These are phyloP conservation scores for Solioccasus polychromus DNA, from an alignment of 768 basidiomycete genomes.

Conservation along the genomic window DNA sequence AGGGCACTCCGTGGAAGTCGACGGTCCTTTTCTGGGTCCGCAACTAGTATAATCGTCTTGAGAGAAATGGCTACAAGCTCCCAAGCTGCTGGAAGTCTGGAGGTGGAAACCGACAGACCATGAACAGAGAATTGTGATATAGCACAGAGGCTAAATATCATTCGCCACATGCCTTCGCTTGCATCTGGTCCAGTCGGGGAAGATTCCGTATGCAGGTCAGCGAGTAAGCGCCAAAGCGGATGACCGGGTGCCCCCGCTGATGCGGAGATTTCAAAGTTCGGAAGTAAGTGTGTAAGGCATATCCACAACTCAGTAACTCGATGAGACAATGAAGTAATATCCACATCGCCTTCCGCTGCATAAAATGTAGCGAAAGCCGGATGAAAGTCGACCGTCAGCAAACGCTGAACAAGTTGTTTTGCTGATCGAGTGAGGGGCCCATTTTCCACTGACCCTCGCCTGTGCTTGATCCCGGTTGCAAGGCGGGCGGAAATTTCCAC, in stretches of 20 bases:
- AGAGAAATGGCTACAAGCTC: slow-evolving; percentile 56
- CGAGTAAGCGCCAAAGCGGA: slow-evolving; percentile 47
- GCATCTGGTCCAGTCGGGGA: slow-evolving; percentile 37
- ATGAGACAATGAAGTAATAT: slow-evolving; percentile 38
- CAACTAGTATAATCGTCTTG: slow-evolving; percentile 53
- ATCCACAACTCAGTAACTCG: slow-evolving; percentile 71
- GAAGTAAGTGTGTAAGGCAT: slow-evolving; percentile 59
- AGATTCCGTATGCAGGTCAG: slow-evolving; percentile 30
- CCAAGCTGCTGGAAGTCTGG: slow-evolving; percentile 61
- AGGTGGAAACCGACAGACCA: slow-evolving; percentile 41
- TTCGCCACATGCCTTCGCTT: slow-evolving; percentile 73
- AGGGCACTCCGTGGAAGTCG: no score
- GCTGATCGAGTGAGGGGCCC: slow-evolving; percentile 27
- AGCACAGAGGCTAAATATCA: slow-evolving; percentile 64
- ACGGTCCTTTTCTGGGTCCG: slow-evolving; percentile 44
- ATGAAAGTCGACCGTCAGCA: slow-evolving; percentile 55
- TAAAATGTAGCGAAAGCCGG: slow-evolving; percentile 17
- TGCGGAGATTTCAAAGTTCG: slow-evolving; percentile 20
- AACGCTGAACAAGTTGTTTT: slow-evolving; percentile 42
- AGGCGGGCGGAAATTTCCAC: slow-evolving; percentile 54
- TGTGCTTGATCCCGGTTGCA: slow-evolving; percentile 22
- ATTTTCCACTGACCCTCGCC: slow-evolving; percentile 27
- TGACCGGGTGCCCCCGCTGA: slow-evolving; percentile 23
- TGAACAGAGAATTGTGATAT: slow-evolving; percentile 74
- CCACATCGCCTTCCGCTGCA: slow-evolving; percentile 20